Percentiles rank a stretch among this genome's conserved stretches.
These are phyloP conservation scores for Penicillium concentricum DNA, from an alignment of 2,329 filamentous ascomycete genomes.

Conservation along the genomic window DNA sequence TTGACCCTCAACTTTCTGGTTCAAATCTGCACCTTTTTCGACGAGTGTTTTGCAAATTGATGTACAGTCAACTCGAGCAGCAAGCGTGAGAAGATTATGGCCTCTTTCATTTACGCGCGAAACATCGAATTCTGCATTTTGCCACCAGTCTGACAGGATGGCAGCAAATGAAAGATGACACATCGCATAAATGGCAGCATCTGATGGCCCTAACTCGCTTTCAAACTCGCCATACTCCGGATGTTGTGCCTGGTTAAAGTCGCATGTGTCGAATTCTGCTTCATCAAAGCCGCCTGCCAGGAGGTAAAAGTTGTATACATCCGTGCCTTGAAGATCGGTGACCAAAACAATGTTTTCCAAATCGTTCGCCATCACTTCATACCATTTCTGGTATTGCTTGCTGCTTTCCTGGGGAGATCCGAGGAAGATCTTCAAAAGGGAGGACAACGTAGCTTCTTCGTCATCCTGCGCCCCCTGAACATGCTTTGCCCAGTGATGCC, in stretches of 20 bases:
- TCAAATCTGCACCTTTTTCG: conserved; percentile 8
- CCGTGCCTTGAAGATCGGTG: not conserved
- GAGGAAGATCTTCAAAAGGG: conserved; percentile 12
- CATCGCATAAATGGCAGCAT: conserved; percentile 10
- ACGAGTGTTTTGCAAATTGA: conserved; percentile 8
- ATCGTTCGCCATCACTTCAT: not conserved
- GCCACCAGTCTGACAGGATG: conserved; percentile 13
- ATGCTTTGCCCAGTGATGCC: conserved; percentile 11
- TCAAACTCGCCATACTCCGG: not conserved
- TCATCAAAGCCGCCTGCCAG: not conserved
- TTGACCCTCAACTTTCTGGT: not conserved
- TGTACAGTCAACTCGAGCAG: conserved; percentile 1
- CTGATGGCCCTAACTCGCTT: conserved; percentile 4
- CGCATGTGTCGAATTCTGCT: not conserved
- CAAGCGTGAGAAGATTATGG: conserved; percentile 8
- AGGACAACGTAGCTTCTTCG: not conserved
- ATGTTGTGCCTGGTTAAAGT: not conserved
- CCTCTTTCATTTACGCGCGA: not conserved
- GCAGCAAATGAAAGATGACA: conserved; percentile 7
- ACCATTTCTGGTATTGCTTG: conserved; percentile 10
- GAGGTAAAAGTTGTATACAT: not conserved
- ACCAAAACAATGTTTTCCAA: not conserved
- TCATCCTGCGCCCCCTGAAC: not conserved
- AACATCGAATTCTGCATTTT: not conserved
- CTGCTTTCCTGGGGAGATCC: conserved; percentile 8